Evolutionary conservation across 805 yeast genomes (phyloP), one percentile per base, ranked within the genome.

Genomic region (Yamadazyma sp.): DNA sequence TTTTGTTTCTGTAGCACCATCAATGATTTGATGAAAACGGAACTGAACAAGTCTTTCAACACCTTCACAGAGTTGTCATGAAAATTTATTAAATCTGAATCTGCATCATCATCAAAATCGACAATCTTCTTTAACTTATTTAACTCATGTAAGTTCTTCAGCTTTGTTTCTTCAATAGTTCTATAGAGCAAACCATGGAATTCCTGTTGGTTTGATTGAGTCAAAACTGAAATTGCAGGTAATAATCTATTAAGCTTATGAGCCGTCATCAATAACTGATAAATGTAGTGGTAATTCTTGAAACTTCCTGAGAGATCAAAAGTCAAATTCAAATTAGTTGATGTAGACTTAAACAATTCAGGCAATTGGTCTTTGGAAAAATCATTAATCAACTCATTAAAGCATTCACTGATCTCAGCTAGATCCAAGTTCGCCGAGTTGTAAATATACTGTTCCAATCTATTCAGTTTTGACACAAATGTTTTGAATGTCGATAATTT

Each of bases 1-100:
- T 82, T 69, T 53, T 86, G 89, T 16, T 77, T 74, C 60, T 86
- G 93, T 13, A 87, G 59, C 4, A 84, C 78, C 16, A 79, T 70
- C 27, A 82, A 60, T 36, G 78, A 58, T 54, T 78, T 80, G 19
- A 77, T 65, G 50, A 84, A 88, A n/a, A 87, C 68, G 6, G 78
- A 70, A 57, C 84, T 78, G 45, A 84, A 83, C 27, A 88, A 70
- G 44, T 86, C 88, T 46, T 81, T 78, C 21, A 89, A 60, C 1
- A 86, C 71, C 0, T 73, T 57, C 0, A 80, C 73, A 9, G 77
- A 58, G 8, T 71, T 64, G 41, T 79, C 82, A 41, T 72, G 70
- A 37, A 67, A 57, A 24, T 42, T 50, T 19, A 59, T 44, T 10
- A 48, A 40, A 19, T 57, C 64, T 12, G 50, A 38, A 2, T 48